Evolutionary conservation across 2,329 filamentous ascomycete species (phyloP), one percentile per base, ranked within the genome.

Genomic region (Talaromyces sp.): DNA sequence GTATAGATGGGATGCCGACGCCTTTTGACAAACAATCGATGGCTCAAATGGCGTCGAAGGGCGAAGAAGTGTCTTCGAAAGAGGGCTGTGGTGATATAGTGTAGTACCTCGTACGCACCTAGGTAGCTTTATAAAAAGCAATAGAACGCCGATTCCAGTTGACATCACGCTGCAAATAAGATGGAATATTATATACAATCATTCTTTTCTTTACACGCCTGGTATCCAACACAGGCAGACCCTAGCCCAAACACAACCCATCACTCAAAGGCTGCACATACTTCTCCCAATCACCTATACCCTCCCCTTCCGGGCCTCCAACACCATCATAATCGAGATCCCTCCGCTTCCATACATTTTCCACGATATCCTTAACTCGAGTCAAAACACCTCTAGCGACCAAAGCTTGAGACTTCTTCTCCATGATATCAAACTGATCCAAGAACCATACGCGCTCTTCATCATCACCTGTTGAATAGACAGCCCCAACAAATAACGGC

Each of bases 241-340:
- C 46, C 17, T 59, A 61, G 2, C 60, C 60, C 25, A 61, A 51
- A 46, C 41, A 59, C 36, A 61, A 41, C 36, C 53, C 57, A 9
- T 61, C 57, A 46, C 60, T 61, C 57, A 61, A 41, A 36, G 60
- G 60, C 25, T 61, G 60, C 36, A 61, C 60, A 43, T 60, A 61
- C 22, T 58, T 56, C 40, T 59, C 60, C 60, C 60, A 61, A 31
- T 61, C 60, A n/a, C 46, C 46, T 31, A 52, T 39, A n/a, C 21
- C 35, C 2, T 28, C 37, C 33, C 22, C 31, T 1, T 40, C 36
- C 11, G 7, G 22, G 1, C 21, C 53, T 2, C 21, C 17, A 33
- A 53, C 41, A 17, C 19, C 35, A 45, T 58, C 40, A 39, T 10
- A 22, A 48, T 57, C 54, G 13, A 61, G 31, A 41, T 61, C 60